A percentile compares a stretch with the other conserved stretches of the same genome.
phyloP scores from a whole-genome alignment of 208 protist genomes.

The Leishmania tarentolae region DNA sequence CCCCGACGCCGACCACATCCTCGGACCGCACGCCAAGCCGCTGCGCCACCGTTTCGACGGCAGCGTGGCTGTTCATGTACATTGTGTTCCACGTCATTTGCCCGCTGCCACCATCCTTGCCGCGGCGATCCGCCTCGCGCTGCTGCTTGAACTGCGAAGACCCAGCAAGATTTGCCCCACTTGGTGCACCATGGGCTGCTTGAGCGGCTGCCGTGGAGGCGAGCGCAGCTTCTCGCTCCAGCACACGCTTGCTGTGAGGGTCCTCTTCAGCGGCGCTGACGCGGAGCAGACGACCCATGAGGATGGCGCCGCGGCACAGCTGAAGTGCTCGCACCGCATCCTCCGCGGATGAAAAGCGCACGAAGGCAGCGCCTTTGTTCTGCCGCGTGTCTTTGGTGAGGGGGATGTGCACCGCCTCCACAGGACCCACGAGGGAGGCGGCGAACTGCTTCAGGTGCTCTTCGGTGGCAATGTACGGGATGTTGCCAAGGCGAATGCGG shows the following conservation, averaged over 20 bases:
- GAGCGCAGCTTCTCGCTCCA: constrained; percentile 38
- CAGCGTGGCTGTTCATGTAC: constrained; percentile 85
- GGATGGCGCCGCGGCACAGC: constrained; percentile 80
- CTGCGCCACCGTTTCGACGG: constrained; percentile 73
- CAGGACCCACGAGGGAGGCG: constrained; percentile 87
- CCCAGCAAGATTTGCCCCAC: constrained; percentile 33
- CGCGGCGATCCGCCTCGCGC: constrained; percentile 41
- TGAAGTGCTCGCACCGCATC: constrained; percentile 86
- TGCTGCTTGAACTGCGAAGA: constrained; percentile 70
- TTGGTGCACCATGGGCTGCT: neutral
- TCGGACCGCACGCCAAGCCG: constrained; percentile 60
- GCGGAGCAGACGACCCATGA: constrained; percentile 88
- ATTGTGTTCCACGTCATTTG: constrained; percentile 72
- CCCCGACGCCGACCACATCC: constrained; percentile 61
- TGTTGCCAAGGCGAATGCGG: constrained; percentile 95
- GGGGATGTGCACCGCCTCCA: constrained; percentile 93
- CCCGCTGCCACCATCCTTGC: neutral
- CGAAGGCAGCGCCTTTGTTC: constrained; percentile 93
- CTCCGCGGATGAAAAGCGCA: constrained; percentile 82
- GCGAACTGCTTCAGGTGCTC: constrained; percentile 93
- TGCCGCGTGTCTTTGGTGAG: constrained; percentile 93
- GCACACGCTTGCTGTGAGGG: constrained; percentile 65
- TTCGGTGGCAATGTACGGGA: constrained; percentile 95
- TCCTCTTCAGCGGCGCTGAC: constrained; percentile 74
- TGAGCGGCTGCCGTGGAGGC: constrained; percentile 31